phyloP scores from a whole-genome alignment of 2,329 filamentous ascomycete species.

The Diaporthe humulicola region DNA sequence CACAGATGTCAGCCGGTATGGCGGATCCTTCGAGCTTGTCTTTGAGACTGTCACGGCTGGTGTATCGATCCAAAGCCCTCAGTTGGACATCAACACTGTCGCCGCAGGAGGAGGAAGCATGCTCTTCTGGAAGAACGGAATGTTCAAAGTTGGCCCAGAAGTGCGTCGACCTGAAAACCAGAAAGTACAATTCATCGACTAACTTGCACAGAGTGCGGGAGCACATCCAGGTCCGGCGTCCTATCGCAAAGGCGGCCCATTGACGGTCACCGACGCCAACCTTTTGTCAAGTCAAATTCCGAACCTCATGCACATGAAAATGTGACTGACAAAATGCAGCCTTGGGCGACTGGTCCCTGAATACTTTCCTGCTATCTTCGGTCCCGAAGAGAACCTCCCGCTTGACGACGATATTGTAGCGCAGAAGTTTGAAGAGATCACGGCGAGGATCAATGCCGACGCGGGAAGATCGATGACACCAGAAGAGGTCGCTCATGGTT shows the following conservation, averaged over 20 bases:
- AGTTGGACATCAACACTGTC: conserved; percentile 82
- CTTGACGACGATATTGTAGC: conserved; percentile 57
- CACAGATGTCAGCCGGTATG: conserved; percentile 79
- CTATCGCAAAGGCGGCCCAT: conserved; percentile 77
- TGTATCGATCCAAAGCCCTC: conserved; percentile 78
- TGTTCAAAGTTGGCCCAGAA: conserved; percentile 78
- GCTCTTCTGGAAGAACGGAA: conserved; percentile 76
- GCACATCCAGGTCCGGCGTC: conserved; percentile 80
- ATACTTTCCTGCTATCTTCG: conserved; percentile 81
- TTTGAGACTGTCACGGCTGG: conserved; percentile 80
- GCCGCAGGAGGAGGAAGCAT: conserved; percentile 63
- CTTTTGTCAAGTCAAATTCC: conserved; percentile 17
- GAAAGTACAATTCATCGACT: neutral
- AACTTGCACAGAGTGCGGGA: conserved; percentile 68
- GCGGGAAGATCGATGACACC: conserved; percentile 48
- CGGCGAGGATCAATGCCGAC: conserved; percentile 55
- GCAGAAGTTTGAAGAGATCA: conserved; percentile 57
- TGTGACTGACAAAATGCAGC: conserved; percentile 56
- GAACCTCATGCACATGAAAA: conserved; percentile 28
- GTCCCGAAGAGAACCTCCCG: conserved; percentile 72
- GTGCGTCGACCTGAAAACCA: neutral
- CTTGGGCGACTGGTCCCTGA: conserved; percentile 71
- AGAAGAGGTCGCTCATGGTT: conserved; percentile 72
- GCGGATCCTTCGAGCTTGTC: conserved; percentile 78
- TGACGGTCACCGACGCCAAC: conserved; percentile 82